phyloP scores from a whole-genome alignment of 305 asterid genomes.

The Caryopteris hybrid region DNA sequence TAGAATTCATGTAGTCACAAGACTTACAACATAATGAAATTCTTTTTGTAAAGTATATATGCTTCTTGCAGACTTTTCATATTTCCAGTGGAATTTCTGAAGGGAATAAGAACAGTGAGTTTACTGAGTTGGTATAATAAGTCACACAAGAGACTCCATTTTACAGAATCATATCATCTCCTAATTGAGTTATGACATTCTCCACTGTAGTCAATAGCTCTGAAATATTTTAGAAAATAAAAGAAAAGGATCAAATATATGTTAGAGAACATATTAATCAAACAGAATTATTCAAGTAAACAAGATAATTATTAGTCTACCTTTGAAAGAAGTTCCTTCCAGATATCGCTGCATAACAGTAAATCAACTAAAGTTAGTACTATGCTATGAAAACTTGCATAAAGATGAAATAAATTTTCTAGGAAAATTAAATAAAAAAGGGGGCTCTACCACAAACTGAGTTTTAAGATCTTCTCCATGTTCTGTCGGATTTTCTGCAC shows the following conservation, averaged over 20 bases:
- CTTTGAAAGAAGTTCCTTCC: conserved; percentile 66
- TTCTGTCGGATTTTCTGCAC: conserved; percentile 38
- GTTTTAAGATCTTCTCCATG: conserved; percentile 44
- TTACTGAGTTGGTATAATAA: background rate
- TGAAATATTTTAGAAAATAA: conserved; percentile 32
- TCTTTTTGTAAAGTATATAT: background rate
- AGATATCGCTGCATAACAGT: conserved; percentile 57
- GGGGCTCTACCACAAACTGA: conserved; percentile 56
- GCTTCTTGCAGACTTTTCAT: background rate
- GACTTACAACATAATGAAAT: background rate
- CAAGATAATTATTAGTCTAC: conserved; percentile 30
- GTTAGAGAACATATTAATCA: background rate
- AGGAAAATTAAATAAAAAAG: background rate
- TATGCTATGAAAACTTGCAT: background rate
- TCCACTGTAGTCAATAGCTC: conserved; percentile 68
- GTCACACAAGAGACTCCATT: conserved; percentile 6
- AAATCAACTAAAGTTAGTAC: conserved; percentile 7
- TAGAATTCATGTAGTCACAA: conserved; percentile 8
- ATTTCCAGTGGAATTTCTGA: background rate
- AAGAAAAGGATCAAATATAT: background rate
- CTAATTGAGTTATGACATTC: conserved; percentile 54
- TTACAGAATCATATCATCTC: conserved; percentile 38
- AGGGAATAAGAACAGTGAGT: background rate
- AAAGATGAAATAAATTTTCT: background rate
- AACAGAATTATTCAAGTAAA: background rate